Conservation (phyloP, 345 rosid genomes). For the Durio zibethinus region DNA sequence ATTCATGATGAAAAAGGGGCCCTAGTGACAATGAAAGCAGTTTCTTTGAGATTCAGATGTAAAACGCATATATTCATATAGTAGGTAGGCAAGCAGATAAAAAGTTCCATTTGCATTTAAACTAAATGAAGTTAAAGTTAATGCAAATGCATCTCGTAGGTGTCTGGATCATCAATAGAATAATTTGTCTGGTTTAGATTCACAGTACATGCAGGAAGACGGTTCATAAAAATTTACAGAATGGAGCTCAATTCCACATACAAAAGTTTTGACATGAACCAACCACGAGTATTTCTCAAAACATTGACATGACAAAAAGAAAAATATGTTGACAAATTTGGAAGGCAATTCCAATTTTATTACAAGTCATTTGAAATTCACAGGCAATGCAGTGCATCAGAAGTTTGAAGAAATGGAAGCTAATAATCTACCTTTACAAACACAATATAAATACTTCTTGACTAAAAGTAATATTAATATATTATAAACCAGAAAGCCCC, state of each 20-base stretch:
- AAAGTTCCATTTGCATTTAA: not conserved
- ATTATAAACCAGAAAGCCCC: not conserved
- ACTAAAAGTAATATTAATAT: not conserved
- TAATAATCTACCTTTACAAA: not conserved
- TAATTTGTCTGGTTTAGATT: not conserved
- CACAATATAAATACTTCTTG: not conserved
- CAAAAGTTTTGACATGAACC: not conserved
- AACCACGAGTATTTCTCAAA: not conserved
- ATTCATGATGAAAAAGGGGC: not conserved
- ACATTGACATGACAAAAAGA: not conserved
- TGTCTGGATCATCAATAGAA: not conserved
- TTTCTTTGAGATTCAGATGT: not conserved
- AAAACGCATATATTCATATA: not conserved
- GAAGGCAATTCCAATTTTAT: not conserved
- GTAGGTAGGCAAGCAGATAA: constrained; percentile 5
- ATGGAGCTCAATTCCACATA: not conserved
- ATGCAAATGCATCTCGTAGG: not conserved
- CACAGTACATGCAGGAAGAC: not conserved
- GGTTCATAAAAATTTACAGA: not conserved
- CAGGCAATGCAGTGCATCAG: not conserved
- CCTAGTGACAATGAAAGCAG: constrained; percentile 10
- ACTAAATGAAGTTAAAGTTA: not conserved
- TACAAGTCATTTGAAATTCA: not conserved
- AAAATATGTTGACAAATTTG: not conserved
- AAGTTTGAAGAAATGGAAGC: not conserved